Evolutionary conservation across 441 rosid genomes (phyloP).

Genomic region (Gossypium gossypioides): DNA sequence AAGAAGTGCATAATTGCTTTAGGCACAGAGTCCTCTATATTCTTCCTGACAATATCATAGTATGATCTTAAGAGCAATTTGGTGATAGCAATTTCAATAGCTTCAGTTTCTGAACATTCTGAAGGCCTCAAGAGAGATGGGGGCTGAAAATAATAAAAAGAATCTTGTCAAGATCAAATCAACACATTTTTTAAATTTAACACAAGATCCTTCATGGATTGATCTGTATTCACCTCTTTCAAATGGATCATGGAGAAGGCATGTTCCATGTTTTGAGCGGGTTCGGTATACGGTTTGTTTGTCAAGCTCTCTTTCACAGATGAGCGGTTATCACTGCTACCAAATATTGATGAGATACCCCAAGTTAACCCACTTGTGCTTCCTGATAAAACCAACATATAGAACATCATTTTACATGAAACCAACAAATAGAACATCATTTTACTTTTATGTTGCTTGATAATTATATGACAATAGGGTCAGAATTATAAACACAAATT

Average conservation of each 20-base stretch:
- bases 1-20: constrained; percentile 95
- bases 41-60: constrained; percentile 87
- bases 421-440: neutral
- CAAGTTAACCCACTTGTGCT: constrained; percentile 50
- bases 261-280: constrained; percentile 39
- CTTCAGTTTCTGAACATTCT: constrained; percentile 74
- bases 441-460: neutral
- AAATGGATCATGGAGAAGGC: constrained; percentile 58
- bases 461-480: neutral
- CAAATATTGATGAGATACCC: constrained; percentile 81
- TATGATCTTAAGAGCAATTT: constrained; percentile 74
- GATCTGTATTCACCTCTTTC: constrained; percentile 49
- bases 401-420: constrained; percentile 5
- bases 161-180: neutral
- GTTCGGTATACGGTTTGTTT: constrained; percentile 39
- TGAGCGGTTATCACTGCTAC: constrained; percentile 48
- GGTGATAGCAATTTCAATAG: constrained; percentile 70
- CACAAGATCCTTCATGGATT: constrained; percentile 4
- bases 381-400: constrained; percentile 26
- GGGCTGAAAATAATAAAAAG: constrained; percentile 42
- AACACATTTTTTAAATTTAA: neutral
- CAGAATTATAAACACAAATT: neutral
- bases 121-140: constrained; percentile 69
- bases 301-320: constrained; percentile 46
- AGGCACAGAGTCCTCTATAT: constrained; percentile 74